phyloP scores from a whole-genome alignment of 768 basidiomycete species.

The Sarcodon sp. region DNA sequence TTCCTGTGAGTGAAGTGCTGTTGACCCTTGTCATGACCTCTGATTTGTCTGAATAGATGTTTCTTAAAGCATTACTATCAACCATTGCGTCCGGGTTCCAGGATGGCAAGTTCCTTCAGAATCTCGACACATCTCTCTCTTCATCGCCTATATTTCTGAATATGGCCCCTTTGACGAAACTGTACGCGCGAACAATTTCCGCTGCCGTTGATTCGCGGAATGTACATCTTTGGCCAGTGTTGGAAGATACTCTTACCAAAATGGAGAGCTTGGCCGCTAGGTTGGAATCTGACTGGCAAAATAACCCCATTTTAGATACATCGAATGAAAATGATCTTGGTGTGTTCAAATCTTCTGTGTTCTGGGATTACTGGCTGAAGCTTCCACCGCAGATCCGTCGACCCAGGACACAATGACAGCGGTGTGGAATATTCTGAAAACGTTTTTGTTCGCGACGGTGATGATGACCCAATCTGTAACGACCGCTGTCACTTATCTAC shows the following conservation, averaged over 20 bases:
- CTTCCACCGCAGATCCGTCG: conserved; percentile 22
- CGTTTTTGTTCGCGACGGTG: conserved; percentile 57
- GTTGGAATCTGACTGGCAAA: conserved; percentile 16
- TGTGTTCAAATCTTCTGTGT: conserved; percentile 4
- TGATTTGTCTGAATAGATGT: neutral
- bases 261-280: conserved; percentile 10
- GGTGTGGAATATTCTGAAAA: conserved; percentile 63
- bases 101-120: conserved; percentile 20
- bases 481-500: conserved; percentile 37
- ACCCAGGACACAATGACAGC: conserved; percentile 30
- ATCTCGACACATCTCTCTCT: conserved; percentile 14
- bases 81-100: conserved; percentile 44
- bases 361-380: conserved; percentile 1
- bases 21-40: conserved; percentile 9
- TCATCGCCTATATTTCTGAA: conserved; percentile 12
- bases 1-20: conserved; percentile 25
- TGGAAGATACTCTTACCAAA: conserved; percentile 8
- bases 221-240: conserved; percentile 11
- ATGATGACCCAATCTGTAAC: conserved; percentile 59
- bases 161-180: conserved; percentile 12
- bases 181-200: conserved; percentile 12
- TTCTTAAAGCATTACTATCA: conserved; percentile 21
- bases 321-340: conserved; percentile 17
- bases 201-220: conserved; percentile 13
- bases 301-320: conserved; percentile 13